Evolutionary conservation across 176 grass and related monocot species (phyloP), one percentile per base, ranked within the genome.

Genomic region (Carex scoparia): DNA sequence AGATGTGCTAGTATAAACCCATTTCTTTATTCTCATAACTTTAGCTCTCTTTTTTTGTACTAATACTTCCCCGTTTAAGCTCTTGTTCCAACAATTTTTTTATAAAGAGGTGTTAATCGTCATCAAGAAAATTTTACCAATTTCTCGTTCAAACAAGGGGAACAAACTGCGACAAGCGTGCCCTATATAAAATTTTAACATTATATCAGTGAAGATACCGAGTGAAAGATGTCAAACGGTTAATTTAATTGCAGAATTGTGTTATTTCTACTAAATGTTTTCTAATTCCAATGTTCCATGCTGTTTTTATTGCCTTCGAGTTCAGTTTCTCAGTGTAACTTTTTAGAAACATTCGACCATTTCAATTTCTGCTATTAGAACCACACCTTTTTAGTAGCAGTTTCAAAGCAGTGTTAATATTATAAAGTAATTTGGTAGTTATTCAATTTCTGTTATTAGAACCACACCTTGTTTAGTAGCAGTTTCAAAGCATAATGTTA

Each of bases 1-100:
- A 54, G 44, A 54, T 67, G 61, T 83, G 27, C 63, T 83, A 66
- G 64, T 66, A 18, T 27, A 53, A 31, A 69, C 42, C 81, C 81
- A 65, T 42, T 81, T 68, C 23, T 68, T 67, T 67, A n/a, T 68
- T 53, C 48, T 69, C 48, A 66, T 40, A 5, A 40, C 38, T 6
- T 40, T 40, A 5, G 38, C 38, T 38, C 3, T 40, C 0, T 40
- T 40, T 5, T 40, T 40, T 40, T 4, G 4, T 40, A 40, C 38
- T 40, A 40, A 40, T 40, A 5, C 38, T 82, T n/a, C 1, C 0
- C 23, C 7, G 38, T 82, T 80, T 62, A 31, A 44, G n/a, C 33
- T 33, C 51, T 78, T 23, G 23, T 55, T 64, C 65, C 35, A 46
- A 81, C 18, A 46, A 9, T 73, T 46, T 4, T 18, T 73, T 46